Evolutionary conservation across 176 grass and related monocot species (phyloP).

Genomic region (Cenchrus purpureus): DNA sequence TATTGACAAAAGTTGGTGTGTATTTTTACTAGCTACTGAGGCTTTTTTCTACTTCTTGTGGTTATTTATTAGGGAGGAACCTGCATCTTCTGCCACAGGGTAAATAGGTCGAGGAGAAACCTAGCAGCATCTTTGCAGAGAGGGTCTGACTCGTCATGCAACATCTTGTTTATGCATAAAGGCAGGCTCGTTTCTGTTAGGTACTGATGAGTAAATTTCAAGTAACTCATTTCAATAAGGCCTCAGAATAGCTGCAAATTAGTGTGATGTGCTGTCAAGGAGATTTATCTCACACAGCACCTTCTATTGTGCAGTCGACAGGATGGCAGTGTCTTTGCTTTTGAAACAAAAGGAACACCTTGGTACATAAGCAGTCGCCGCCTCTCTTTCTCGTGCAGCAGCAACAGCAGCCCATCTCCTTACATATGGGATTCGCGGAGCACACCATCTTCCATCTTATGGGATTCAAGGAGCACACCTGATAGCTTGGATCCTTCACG

Average conservation of each 20-base stretch:
- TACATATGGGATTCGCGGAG: slow-evolving; percentile 12
- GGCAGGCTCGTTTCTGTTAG: slow-evolving; percentile 20
- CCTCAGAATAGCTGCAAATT: background rate
- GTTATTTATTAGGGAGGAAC: slow-evolving; percentile 2
- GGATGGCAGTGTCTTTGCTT: background rate
- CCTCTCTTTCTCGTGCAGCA: slow-evolving; percentile 21
- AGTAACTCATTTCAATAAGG: background rate
- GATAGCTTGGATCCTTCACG: slow-evolving; percentile 15
- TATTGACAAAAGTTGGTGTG: slow-evolving; percentile 19
- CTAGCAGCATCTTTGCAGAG: slow-evolving; percentile 22
- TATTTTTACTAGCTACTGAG: slow-evolving; percentile 4
- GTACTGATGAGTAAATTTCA: background rate
- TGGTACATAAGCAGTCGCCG: background rate
- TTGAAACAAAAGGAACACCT: background rate
- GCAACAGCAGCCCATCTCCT: slow-evolving; percentile 21
- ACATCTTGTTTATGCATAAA: slow-evolving; percentile 26
- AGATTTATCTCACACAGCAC: background rate
- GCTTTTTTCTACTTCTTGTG: background rate
- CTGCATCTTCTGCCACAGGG: background rate
- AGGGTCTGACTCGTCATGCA: slow-evolving; percentile 8
- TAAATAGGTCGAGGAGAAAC: slow-evolving; percentile 22
- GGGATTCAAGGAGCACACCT: slow-evolving; percentile 2
- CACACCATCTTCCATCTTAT: slow-evolving; percentile 27
- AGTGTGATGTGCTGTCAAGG: slow-evolving; percentile 2
- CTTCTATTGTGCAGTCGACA: background rate